Percentiles rank a stretch among this genome's conserved stretches.
Evolutionary conservation across 1,284 basidiomycete species (phyloP).

Genomic region (Mycena citricolor): DNA sequence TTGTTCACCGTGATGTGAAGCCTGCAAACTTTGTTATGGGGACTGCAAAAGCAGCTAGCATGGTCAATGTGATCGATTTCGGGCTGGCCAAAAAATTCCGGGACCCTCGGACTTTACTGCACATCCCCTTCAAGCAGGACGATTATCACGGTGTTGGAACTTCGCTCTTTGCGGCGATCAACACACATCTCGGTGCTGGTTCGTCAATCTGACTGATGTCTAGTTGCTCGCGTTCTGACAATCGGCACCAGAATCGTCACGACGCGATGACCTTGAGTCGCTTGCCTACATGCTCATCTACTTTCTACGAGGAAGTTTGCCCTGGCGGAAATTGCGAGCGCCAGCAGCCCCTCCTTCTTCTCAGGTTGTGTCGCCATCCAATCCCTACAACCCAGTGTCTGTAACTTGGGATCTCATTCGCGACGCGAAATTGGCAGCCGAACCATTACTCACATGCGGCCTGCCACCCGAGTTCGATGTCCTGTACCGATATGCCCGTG

Average conservation of each 20-base stretch:
- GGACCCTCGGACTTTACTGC: conserved; percentile 81
- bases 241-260: conserved; percentile 64
- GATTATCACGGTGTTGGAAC: conserved; percentile 90
- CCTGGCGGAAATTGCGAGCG: conserved; percentile 85
- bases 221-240: conserved; percentile 4
- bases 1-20: conserved; percentile 94
- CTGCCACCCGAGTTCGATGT: conserved; percentile 88
- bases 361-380: conserved; percentile 38
- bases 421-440: conserved; percentile 64
- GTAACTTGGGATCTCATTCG: conserved; percentile 80
- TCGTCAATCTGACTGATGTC: conserved; percentile 28
- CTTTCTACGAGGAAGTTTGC: conserved; percentile 86
- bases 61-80: conserved; percentile 92
- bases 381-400: conserved; percentile 59
- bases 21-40: conserved; percentile 93
- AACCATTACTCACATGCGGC: conserved; percentile 72
- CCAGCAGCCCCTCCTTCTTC: conserved; percentile 46
- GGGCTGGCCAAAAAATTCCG: conserved; percentile 96
- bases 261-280: conserved; percentile 90
- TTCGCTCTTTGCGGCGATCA: conserved; percentile 92
- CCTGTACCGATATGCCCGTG: conserved; percentile 80
- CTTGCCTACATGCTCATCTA: conserved; percentile 93
- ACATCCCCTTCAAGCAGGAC: conserved; percentile 91
- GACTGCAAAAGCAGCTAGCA: conserved; percentile 50
- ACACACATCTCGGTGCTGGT: conserved; percentile 92